Evolutionary conservation across 495 filamentous ascomycete species (phyloP).

Genomic region (Massariosphaeria phaeospora): DNA sequence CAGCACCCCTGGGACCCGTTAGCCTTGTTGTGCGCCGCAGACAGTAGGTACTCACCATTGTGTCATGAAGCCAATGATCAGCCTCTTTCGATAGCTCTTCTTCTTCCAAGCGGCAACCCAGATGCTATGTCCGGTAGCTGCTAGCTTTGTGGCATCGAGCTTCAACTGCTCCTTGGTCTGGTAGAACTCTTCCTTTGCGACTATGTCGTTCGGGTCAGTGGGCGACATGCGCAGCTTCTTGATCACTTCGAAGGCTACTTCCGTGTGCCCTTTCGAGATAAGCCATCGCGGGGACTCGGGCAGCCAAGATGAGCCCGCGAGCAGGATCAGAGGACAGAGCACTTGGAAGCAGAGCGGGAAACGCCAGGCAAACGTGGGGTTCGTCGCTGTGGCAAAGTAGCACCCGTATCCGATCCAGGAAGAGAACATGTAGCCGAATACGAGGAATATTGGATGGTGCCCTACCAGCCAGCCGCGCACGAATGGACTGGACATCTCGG

Average conservation of each 20-base stretch:
- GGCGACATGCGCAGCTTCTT: slow-evolving; percentile 37
- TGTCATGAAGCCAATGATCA: too few species aligned
- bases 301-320: slow-evolving; percentile 53
- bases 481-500: slow-evolving; percentile 42
- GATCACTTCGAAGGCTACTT: slow-evolving; percentile 49
- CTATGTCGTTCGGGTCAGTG: slow-evolving; percentile 20
- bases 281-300: slow-evolving; percentile 64
- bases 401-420: slow-evolving; percentile 59
- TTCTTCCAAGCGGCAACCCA: slow-evolving; percentile 23
- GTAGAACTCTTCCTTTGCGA: slow-evolving; percentile 33
- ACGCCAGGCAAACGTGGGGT: slow-evolving; percentile 51
- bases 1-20: too few species aligned
- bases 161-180: slow-evolving; percentile 32
- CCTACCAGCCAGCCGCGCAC: slow-evolving; percentile 50
- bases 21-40: too few species aligned
- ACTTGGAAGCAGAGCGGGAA: slow-evolving; percentile 55
- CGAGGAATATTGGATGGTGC: slow-evolving; percentile 38
- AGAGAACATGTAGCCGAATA: background rate
- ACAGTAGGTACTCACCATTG: too few species aligned
- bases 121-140: slow-evolving; percentile 28
- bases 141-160: slow-evolving; percentile 27
- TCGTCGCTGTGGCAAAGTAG: slow-evolving; percentile 51
- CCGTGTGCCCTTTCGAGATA: slow-evolving; percentile 46
- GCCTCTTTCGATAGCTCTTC: slow-evolving; percentile 27
- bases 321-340: slow-evolving; percentile 51